Conservation (phyloP, 345 rosid species). For the Erucastrum elatum region DNA sequence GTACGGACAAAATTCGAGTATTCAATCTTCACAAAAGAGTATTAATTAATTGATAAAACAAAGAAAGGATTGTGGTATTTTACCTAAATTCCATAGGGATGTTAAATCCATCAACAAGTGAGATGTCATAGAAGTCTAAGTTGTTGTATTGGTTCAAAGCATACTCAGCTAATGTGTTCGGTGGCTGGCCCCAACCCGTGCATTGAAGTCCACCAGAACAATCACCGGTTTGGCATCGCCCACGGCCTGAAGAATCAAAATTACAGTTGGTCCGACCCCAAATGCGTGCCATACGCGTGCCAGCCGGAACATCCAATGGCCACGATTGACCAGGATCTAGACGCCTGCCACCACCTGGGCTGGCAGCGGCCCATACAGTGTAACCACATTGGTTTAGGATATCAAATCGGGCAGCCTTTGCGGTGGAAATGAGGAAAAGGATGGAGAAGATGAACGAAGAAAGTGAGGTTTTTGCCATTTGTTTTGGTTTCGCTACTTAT, state of each 20-base stretch:
- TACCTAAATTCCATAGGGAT: slow-evolving; percentile 45
- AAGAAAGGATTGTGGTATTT: background rate
- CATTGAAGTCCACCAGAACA: slow-evolving; percentile 53
- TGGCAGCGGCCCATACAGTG: slow-evolving; percentile 55
- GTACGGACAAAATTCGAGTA: too few species aligned
- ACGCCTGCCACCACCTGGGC: slow-evolving; percentile 45
- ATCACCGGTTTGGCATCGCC: slow-evolving; percentile 54
- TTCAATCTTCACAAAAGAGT: too few species aligned
- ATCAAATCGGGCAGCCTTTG: slow-evolving; percentile 43
- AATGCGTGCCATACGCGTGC: slow-evolving; percentile 39
- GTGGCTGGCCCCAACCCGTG: slow-evolving; percentile 51
- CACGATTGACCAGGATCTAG: slow-evolving; percentile 30
- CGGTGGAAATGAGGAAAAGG: slow-evolving; percentile 20
- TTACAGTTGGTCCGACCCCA: slow-evolving; percentile 45
- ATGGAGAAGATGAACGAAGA: slow-evolving; percentile 14
- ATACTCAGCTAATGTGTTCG: slow-evolving; percentile 61
- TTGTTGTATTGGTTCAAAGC: slow-evolving; percentile 55
- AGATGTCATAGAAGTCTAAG: slow-evolving; percentile 42
- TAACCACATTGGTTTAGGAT: slow-evolving; percentile 42
- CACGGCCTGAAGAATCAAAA: slow-evolving; percentile 37
- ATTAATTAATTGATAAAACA: too few species aligned
- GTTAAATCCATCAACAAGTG: slow-evolving; percentile 42
- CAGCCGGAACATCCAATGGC: slow-evolving; percentile 27
- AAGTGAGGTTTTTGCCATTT: slow-evolving; percentile 24
- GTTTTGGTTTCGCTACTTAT: background rate